Evolutionary conservation across 148 eudicot species (phyloP).

Genomic region (Salicornia ramosissima): DNA sequence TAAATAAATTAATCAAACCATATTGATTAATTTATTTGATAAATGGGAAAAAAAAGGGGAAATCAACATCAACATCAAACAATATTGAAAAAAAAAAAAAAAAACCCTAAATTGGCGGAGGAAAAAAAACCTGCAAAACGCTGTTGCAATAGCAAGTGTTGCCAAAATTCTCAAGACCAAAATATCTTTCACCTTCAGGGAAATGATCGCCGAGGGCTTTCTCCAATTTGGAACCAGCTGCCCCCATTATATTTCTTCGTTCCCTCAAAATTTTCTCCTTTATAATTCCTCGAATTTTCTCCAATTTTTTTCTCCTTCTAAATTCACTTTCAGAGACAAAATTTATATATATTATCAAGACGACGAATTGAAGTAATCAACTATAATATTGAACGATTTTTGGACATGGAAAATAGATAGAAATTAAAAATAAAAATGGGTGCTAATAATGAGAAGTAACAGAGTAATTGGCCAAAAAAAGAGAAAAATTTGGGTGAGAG

Average conservation of each 20-base stretch:
- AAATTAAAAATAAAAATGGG: too few species aligned
- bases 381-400: too few species aligned
- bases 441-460: background rate
- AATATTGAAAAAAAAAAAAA: background rate
- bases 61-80: slow-evolving; percentile 1
- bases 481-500: background rate
- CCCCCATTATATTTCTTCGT: slow-evolving; percentile 50
- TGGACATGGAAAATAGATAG: too few species aligned
- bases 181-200: slow-evolving; percentile 85
- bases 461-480: background rate
- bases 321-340: background rate
- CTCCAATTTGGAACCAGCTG: slow-evolving; percentile 79
- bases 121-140: slow-evolving; percentile 55
- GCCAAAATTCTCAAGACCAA: slow-evolving; percentile 86
- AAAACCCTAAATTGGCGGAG: slow-evolving; percentile 13
- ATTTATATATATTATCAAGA: too few species aligned
- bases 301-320: slow-evolving; percentile 4
- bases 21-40: too few species aligned
- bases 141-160: slow-evolving; percentile 89
- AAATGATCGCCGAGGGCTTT: slow-evolving; percentile 87
- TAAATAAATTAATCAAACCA: background rate
- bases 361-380: too few species aligned
- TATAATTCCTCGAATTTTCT: slow-evolving; percentile 22
- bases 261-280: slow-evolving; percentile 19
- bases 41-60: too few species aligned